Conservation (phyloP, 306 rosid species). For the Lagenaria siceraria region DNA sequence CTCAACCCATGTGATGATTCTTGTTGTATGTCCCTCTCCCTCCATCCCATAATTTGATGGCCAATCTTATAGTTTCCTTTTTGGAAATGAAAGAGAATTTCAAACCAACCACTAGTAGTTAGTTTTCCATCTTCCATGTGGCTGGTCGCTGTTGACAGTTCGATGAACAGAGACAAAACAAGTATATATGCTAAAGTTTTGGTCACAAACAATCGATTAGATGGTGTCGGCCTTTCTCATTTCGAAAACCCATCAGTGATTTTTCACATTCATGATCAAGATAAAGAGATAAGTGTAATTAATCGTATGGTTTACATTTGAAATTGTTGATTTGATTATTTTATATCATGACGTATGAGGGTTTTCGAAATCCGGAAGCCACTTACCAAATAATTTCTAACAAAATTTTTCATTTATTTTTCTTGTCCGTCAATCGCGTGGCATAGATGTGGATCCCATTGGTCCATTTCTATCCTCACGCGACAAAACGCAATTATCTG, state of each 20-base stretch:
- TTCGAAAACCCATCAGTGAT: background rate
- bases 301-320: background rate
- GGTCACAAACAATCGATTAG: background rate
- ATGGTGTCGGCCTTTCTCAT: background rate
- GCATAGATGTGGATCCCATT: background rate
- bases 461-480: background rate
- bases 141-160: background rate
- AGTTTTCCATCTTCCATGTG: background rate
- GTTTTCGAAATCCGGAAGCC: background rate
- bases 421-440: conserved; percentile 3
- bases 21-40: background rate
- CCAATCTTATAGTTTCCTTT: background rate
- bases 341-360: background rate
- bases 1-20: too few relatives aligned
- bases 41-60: background rate
- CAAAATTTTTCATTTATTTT: background rate
- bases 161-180: background rate
- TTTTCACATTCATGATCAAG: background rate
- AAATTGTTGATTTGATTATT: too few relatives aligned
- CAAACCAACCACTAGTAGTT: background rate
- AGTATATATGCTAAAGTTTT: background rate
- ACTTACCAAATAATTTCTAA: background rate
- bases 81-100: background rate
- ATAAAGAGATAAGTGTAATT: background rate
- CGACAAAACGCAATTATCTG: conserved; percentile 4